Percentiles rank a stretch among this genome's conserved stretches.
phyloP scores from a whole-genome alignment of 306 rosid genomes.

The Cicer chorassanicum region DNA sequence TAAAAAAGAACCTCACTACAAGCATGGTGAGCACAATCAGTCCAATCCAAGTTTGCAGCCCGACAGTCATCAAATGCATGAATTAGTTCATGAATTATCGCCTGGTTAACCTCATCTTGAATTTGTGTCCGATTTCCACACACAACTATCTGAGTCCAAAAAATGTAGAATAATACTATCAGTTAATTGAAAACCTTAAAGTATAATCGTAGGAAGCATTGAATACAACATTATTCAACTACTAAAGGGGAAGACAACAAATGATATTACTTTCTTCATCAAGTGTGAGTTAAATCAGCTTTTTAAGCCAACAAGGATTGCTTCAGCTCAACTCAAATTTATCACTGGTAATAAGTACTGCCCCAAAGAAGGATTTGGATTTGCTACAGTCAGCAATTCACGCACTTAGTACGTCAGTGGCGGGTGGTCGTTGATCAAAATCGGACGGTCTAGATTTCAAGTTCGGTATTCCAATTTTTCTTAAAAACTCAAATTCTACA shows the following conservation, averaged over 20 bases:
- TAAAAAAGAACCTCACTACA: constrained; percentile 74
- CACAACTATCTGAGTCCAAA: constrained; percentile 61
- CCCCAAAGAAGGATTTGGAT: no score
- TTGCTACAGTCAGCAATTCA: no score
- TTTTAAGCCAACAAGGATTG: neutral
- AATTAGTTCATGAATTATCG: constrained; percentile 81
- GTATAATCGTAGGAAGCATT: neutral
- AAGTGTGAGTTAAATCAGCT: neutral
- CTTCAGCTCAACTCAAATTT: neutral
- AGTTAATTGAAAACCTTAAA: constrained; percentile 11
- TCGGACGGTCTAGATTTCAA: no score
- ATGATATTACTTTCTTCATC: neutral
- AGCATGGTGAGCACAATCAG: constrained; percentile 93
- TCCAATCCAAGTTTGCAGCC: constrained; percentile 79
- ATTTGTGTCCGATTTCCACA: constrained; percentile 64
- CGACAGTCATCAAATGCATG: constrained; percentile 90
- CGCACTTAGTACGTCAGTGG: no score
- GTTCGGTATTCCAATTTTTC: no score
- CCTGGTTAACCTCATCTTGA: constrained; percentile 88
- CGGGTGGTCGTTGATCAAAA: no score
- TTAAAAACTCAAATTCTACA: no score
- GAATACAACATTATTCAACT: neutral
- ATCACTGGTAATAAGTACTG: neutral
- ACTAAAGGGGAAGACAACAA: neutral
- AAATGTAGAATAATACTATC: constrained; percentile 30